These are phyloP conservation scores for Primulina eburnea DNA, from an alignment of 257 asterid genomes.

Conservation along the genomic window DNA sequence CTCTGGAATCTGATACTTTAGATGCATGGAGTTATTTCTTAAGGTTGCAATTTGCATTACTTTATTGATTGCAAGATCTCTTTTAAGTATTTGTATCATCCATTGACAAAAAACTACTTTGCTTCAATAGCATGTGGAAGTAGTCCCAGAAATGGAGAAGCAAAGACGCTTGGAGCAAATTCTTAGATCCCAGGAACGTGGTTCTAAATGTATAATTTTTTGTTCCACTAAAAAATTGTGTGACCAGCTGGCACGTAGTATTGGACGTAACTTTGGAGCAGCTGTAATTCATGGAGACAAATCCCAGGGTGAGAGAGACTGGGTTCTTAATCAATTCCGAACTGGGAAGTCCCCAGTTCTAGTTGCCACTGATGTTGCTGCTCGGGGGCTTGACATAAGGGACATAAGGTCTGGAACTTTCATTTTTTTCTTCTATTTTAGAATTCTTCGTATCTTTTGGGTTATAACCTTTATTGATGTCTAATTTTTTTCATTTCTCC, in stretches of 20 bases:
- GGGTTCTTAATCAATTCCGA: slow-evolving; percentile 89
- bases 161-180: slow-evolving; percentile 94
- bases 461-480: not conserved
- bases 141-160: slow-evolving; percentile 89
- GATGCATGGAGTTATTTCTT: not conserved
- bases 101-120: slow-evolving; percentile 16
- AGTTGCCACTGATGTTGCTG: slow-evolving; percentile 99
- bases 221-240: slow-evolving; percentile 93
- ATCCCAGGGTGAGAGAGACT: slow-evolving; percentile 90
- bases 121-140: slow-evolving; percentile 69
- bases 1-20: not conserved
- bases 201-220: slow-evolving; percentile 75
- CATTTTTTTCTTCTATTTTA: not conserved
- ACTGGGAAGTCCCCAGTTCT: slow-evolving; percentile 78
- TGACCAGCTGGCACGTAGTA: slow-evolving; percentile 72
- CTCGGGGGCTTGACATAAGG: slow-evolving; percentile 90
- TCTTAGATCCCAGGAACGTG: slow-evolving; percentile 84
- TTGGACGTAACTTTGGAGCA: slow-evolving; percentile 87
- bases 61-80: not conserved
- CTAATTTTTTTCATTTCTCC: not conserved
- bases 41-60: not conserved
- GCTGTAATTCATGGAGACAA: slow-evolving; percentile 98
- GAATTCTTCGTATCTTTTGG: slow-evolving; percentile 8
- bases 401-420: slow-evolving; percentile 63
- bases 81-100: slow-evolving; percentile 7